Evolutionary conservation across 2,329 filamentous ascomycete species (phyloP), one percentile per base, ranked within the genome.

Genomic region (Colletotrichum horii): DNA sequence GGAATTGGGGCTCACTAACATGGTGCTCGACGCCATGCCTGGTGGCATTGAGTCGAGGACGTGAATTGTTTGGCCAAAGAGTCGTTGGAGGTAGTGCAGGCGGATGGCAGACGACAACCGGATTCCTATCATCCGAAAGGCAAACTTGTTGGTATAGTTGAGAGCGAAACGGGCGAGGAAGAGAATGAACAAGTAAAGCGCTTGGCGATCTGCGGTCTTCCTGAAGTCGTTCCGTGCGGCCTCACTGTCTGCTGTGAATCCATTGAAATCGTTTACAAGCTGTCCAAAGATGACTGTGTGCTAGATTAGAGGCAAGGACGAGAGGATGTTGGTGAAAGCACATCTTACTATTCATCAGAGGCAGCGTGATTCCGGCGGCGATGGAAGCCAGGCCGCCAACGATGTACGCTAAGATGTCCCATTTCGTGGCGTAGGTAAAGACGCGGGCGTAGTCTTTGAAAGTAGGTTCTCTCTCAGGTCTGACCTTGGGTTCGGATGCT

Each of bases 161-260:
- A 94, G 84, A 22, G 85, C 80, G 78, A 94, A 92, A 64, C 93
- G 91, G 16, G 86, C 93, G 55, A 95, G 83, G 82, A 95, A 96
- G 8, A 96, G 86, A 71, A 91, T 91, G 70, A 95, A 89, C 79
- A 95, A 92, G 82, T 93, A 94, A 0, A 96, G 84, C 82, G 90
- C 83, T 74, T 89, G 84, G 64, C 79, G 83, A 78, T 91, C 87
- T 36, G 91, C 78, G 14, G 78, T 79, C 4, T 78, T 74, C 22
- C 83, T 78, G 78, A 92, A 91, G 8, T 86, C 77, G 4, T 77
- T 81, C 62, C 82, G 82, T 6, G 83, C 81, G 6, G 79, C 77
- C 11, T 81, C 84, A 4, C 84, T 82, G 8, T 80, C 80, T 8
- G 79, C 80, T 30, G 83, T 80, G 79, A 87, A 88, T 24, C 81